Evolutionary conservation across 257 asterid genomes (phyloP).

Genomic region (Nicotiana benthamiana): DNA sequence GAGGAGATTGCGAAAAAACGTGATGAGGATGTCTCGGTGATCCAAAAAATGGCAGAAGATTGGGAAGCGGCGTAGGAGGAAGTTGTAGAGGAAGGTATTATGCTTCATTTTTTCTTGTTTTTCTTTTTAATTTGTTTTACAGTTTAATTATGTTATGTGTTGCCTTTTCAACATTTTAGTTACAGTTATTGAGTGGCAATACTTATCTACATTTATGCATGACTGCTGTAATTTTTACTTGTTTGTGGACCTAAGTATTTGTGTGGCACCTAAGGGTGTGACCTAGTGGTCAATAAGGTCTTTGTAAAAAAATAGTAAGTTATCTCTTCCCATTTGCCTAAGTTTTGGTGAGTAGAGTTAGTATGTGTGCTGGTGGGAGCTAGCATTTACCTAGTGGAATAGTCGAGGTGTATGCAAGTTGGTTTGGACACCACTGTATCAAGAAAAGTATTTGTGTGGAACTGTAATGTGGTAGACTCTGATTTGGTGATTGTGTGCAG

Average conservation of each 20-base stretch:
- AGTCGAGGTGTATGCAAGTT: too few relatives aligned
- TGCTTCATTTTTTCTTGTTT: neutral
- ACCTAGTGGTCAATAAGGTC: too few relatives aligned
- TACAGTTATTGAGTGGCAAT: neutral
- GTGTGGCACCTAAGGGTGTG: neutral
- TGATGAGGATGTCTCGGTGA: neutral
- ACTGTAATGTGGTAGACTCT: conserved; percentile 3
- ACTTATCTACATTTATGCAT: neutral
- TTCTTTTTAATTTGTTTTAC: too few relatives aligned
- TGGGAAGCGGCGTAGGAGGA: neutral
- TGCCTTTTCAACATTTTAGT: neutral
- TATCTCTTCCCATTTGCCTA: too few relatives aligned
- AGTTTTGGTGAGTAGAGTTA: too few relatives aligned
- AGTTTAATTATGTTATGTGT: neutral
- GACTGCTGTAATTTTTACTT: neutral
- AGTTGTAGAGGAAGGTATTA: neutral
- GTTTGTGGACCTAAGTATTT: neutral
- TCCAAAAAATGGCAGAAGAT: neutral
- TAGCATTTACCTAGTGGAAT: too few relatives aligned
- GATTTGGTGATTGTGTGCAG: neutral
- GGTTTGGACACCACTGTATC: too few relatives aligned
- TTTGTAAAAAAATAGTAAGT: too few relatives aligned
- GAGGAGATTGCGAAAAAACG: neutral
- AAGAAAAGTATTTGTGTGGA: neutral
- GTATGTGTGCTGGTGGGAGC: too few relatives aligned